Evolutionary conservation across 1,284 basidiomycete species (phyloP).

Genomic region (Ustilago loliicola): DNA sequence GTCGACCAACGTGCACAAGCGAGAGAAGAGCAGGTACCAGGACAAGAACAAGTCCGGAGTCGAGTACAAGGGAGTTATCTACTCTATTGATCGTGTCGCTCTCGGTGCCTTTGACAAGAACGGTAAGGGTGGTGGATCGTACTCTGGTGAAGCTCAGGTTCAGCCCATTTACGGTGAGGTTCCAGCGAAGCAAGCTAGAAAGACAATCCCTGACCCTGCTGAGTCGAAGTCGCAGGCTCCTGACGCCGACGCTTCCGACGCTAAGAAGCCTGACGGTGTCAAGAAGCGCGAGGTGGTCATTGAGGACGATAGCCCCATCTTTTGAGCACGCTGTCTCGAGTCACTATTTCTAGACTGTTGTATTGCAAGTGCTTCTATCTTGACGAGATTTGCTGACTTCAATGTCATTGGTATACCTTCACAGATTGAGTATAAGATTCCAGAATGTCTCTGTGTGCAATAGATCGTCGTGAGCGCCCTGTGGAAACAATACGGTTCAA

Average conservation of each 20-base stretch:
- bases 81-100: constrained; percentile 32
- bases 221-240: constrained; percentile 3
- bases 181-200: not conserved
- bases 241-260: not conserved
- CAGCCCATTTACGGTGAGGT: not conserved
- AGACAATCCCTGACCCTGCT: not conserved
- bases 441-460: constrained; percentile 41
- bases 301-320: constrained; percentile 17
- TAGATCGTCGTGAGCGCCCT: constrained; percentile 45
- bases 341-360: not conserved
- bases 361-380: not conserved
- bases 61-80: constrained; percentile 24
- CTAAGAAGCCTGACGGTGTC: constrained; percentile 8
- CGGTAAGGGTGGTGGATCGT: constrained; percentile 6
- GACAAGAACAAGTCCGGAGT: constrained; percentile 22
- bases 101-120: constrained; percentile 25
- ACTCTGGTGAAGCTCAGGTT: not conserved
- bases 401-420: not conserved
- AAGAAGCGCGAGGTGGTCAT: constrained; percentile 14
- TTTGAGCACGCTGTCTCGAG: constrained; percentile 5
- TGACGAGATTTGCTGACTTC: too few relatives aligned
- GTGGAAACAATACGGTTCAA: not conserved
- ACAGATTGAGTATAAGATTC: constrained; percentile 26
- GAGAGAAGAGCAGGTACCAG: constrained; percentile 26
- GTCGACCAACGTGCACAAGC: constrained; percentile 32